Evolutionary conservation across 257 asterid genomes (phyloP), one percentile per base, ranked within the genome.

Genomic region (Lithospermum erythrorhizon): DNA sequence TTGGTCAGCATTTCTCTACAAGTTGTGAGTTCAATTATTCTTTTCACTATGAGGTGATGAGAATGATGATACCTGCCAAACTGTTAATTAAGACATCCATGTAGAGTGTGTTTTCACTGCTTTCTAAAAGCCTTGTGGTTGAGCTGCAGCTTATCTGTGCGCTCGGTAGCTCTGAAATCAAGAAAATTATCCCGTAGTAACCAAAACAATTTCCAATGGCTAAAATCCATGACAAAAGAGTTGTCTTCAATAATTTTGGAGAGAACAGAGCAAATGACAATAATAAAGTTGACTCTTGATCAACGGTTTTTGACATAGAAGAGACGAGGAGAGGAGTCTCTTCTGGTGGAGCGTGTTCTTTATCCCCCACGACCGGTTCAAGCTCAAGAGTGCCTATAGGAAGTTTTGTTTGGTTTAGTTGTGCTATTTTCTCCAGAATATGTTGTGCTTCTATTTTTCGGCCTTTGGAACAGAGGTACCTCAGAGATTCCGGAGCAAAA

Each of bases 31-130:
- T 35, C 9, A 35, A 2, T 9, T 35, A 35, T 24, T 9, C 19
- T 13, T 17, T 55, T 17, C n/a, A 53, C 13, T 23, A 16, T 14
- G 59, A 35, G 41, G 24, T 22, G 45, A 13, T 25, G 19, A 23
- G 19, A 57, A 27, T 27, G 32, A 10, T 23, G 17, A 35, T 45
- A 87, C 96, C 94, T 76, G 95, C 96, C 64, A 87, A 73, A 76
- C 79, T 85, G 60, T 85, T 87, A 24, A 85, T 61, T 60, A 83
- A 79, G 48, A 85, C 87, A 64, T 81, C 86, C 9, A 68, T 61
- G 54, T 87, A 87, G 67, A 85, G 82, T 68, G 76, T 79, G 55
- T 70, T 27, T 27, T 69, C 68, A 53, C 60, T 65, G 25, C 23
- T 70, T 21, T 30, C 53, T 5, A 63, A 52, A 56, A 55, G 73